These are phyloP conservation scores for Pleurotus giganteus DNA, from an alignment of 768 basidiomycete species.

Conservation along the genomic window DNA sequence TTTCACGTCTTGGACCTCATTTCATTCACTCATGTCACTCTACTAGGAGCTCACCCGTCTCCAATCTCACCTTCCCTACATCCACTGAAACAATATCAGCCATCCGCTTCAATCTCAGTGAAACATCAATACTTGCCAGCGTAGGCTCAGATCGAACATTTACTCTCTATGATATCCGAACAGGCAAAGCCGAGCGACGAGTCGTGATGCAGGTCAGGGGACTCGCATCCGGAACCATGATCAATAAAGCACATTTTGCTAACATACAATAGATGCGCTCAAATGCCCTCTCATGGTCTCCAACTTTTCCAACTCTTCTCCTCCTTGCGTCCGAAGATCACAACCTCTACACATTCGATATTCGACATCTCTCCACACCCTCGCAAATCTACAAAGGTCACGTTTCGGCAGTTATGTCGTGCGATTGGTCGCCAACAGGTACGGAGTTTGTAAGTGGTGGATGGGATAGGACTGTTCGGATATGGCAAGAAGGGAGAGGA, in stretches of 20 bases:
- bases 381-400: conserved; percentile 97
- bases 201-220: conserved; percentile 82
- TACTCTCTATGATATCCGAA: conserved; percentile 94
- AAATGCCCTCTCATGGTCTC: conserved; percentile 93
- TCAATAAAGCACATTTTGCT: too few relatives aligned
- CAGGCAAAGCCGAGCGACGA: conserved; percentile 91
- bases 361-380: conserved; percentile 77
- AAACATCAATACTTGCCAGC: conserved; percentile 92
- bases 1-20: not conserved
- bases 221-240: too few relatives aligned
- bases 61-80: conserved; percentile 83
- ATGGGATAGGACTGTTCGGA: conserved; percentile 91
- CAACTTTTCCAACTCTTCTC: conserved; percentile 88
- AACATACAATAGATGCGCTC: conserved; percentile 78
- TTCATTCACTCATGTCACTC: conserved; percentile 6
- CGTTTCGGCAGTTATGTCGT: conserved; percentile 94
- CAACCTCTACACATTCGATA: conserved; percentile 97
- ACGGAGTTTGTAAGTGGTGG: conserved; percentile 94
- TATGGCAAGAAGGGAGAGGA: conserved; percentile 89
- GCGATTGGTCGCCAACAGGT: conserved; percentile 97
- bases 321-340: conserved; percentile 98
- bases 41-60: conserved; percentile 75
- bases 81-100: conserved; percentile 86
- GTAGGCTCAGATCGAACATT: conserved; percentile 95
- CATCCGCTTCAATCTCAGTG: conserved; percentile 91